A percentile compares a stretch with the other conserved stretches of the same genome.
Conservation (phyloP, 495 filamentous ascomycete species). For the Neurospora sp. region DNA sequence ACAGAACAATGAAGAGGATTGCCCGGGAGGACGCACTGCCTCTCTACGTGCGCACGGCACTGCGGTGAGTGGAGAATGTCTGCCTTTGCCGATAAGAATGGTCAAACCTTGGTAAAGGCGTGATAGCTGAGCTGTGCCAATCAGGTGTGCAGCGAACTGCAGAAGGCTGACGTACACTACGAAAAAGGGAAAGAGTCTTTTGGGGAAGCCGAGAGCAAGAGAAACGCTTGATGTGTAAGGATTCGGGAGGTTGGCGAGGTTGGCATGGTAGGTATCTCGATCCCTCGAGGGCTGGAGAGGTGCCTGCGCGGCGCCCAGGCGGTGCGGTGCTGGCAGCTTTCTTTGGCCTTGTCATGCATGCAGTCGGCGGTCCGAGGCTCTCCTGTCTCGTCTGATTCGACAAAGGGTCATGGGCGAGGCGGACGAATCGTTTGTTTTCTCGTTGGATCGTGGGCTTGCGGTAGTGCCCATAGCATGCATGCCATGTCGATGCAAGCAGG, state of each 20-base stretch:
- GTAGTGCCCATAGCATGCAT: neutral
- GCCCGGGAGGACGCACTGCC: neutral
- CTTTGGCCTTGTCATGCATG: conserved; percentile 17
- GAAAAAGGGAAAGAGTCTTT: conserved; percentile 4
- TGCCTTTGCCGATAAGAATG: neutral
- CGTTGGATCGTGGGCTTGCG: neutral
- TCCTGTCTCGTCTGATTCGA: conserved; percentile 10
- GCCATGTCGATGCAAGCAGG: neutral
- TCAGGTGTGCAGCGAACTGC: conserved; percentile 18
- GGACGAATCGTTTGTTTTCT: neutral
- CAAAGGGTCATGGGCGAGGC: neutral
- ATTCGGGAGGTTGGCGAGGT: neutral
- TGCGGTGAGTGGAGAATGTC: neutral
- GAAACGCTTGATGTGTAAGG: neutral
- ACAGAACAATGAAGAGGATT: neutral
- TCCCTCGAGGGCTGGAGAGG: neutral
- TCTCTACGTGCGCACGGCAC: neutral
- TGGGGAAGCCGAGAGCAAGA: conserved; percentile 4
- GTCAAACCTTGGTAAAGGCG: neutral
- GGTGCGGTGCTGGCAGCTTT: conserved; percentile 11
- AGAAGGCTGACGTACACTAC: conserved; percentile 19
- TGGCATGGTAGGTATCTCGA: neutral
- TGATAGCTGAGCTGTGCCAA: conserved; percentile 16
- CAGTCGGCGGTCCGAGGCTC: neutral
- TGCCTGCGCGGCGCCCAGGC: neutral